Evolutionary conservation across 2,329 filamentous ascomycete genomes (phyloP).

Genomic region (Botrytis hyacinthi): DNA sequence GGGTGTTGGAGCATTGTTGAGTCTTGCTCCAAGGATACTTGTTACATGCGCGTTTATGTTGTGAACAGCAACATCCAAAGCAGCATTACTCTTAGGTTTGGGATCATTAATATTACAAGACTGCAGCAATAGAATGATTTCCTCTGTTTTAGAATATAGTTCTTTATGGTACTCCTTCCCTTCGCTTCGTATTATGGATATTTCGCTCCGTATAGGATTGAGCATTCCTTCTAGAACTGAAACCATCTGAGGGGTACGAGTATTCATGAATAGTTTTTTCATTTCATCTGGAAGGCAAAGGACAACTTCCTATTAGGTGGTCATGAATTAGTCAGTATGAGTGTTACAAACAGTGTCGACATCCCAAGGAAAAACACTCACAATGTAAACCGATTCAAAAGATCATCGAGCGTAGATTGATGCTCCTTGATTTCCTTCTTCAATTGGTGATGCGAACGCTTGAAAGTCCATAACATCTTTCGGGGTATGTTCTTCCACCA

Average conservation of each 20-base stretch:
- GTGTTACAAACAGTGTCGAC: accelerated
- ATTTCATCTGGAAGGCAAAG: neutral
- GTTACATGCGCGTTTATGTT: neutral
- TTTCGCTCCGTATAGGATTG: neutral
- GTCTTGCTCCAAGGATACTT: too few species aligned
- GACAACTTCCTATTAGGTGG: neutral
- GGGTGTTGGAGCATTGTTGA: too few species aligned
- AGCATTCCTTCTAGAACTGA: neutral
- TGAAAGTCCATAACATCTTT: slow-evolving; percentile 4
- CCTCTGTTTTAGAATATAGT: neutral
- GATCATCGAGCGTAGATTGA: neutral
- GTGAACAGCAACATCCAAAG: neutral
- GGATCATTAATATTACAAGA: neutral
- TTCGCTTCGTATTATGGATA: neutral
- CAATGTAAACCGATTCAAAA: neutral
- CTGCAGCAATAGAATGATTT: neutral
- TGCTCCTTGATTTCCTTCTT: neutral
- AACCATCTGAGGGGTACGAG: neutral
- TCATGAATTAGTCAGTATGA: neutral
- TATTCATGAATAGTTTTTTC: neutral
- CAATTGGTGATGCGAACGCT: neutral
- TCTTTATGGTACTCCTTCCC: neutral
- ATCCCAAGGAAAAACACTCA: neutral
- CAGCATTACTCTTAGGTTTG: neutral
- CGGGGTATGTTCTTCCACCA: neutral